Percentiles rank a stretch among this genome's conserved stretches.
These are phyloP conservation scores for Esteya vermicola DNA, from an alignment of 2,329 filamentous ascomycete genomes.

Conservation along the genomic window DNA sequence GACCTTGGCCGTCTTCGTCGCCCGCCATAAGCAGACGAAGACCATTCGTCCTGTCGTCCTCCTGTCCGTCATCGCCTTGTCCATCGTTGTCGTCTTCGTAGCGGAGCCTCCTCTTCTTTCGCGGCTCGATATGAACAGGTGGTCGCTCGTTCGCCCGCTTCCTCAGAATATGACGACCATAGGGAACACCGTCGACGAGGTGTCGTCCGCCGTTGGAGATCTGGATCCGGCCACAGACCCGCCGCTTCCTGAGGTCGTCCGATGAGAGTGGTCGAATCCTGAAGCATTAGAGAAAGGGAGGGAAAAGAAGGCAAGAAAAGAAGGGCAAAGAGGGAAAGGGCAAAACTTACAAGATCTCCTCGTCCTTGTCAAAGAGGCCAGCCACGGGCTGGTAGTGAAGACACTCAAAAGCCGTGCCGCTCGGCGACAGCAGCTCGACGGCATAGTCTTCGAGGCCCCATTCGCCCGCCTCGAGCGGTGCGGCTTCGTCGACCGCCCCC, in stretches of 20 bases:
- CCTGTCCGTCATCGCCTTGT: slow-evolving; percentile 19
- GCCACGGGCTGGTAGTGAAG: slow-evolving; percentile 67
- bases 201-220: slow-evolving; percentile 68
- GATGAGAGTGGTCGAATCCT: slow-evolving; percentile 68
- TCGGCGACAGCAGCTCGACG: slow-evolving; percentile 51
- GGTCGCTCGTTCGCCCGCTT: slow-evolving; percentile 47
- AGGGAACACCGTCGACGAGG: slow-evolving; percentile 73
- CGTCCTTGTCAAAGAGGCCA: slow-evolving; percentile 63
- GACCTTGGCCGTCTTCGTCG: slow-evolving; percentile 9
- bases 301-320: too few species aligned
- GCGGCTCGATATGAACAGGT: slow-evolving; percentile 54
- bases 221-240: slow-evolving; percentile 64
- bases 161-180: slow-evolving; percentile 61
- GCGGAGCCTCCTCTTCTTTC: slow-evolving; percentile 57
- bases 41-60: too few species aligned
- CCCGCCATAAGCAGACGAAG: too few species aligned
- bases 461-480: slow-evolving; percentile 66
- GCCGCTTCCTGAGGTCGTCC: slow-evolving; percentile 58
- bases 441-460: slow-evolving; percentile 88
- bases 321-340: too few species aligned
- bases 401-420: slow-evolving; percentile 62
- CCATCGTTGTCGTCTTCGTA: slow-evolving; percentile 16
- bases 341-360: slow-evolving; percentile 58
- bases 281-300: too few species aligned
- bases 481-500: slow-evolving; percentile 60